Conservation (phyloP, 306 rosid species). For the Cercis canadensis region DNA sequence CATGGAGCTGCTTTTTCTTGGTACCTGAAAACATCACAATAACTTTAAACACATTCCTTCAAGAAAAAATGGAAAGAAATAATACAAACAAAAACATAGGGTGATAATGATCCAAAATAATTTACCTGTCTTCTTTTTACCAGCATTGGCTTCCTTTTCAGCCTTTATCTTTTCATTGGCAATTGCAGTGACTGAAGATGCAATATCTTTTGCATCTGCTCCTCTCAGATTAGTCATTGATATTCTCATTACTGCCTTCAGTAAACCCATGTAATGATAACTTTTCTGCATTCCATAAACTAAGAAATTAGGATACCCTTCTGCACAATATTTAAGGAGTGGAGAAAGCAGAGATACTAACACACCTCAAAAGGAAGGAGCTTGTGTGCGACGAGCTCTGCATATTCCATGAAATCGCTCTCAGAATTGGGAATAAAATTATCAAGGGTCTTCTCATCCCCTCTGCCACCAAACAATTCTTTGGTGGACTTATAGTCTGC, state of each 20-base stretch:
- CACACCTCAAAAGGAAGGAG: conserved; percentile 74
- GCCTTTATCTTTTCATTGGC: conserved; percentile 91
- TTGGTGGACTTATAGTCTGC: conserved; percentile 86
- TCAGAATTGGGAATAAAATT: conserved; percentile 92
- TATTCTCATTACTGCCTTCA: conserved; percentile 82
- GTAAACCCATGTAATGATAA: conserved; percentile 72
- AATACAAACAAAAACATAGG: not conserved
- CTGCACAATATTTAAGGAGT: not conserved
- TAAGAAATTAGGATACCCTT: conserved; percentile 32
- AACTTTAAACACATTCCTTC: not conserved
- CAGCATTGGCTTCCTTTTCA: conserved; percentile 89
- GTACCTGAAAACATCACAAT: conserved; percentile 54
- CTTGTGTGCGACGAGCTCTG: conserved; percentile 78
- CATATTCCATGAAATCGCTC: conserved; percentile 86
- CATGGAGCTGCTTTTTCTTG: conserved; percentile 88
- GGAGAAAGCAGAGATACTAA: not conserved
- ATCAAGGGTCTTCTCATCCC: conserved; percentile 79
- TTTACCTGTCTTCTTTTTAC: conserved; percentile 88
- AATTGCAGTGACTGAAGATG: conserved; percentile 86
- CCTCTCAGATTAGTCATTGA: conserved; percentile 84
- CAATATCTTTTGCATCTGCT: conserved; percentile 91
- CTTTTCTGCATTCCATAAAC: conserved; percentile 72
- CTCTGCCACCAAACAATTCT: conserved; percentile 67
- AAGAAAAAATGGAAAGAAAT: not conserved
- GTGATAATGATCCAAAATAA: not conserved